These are phyloP conservation scores for Macadamia integrifolia DNA, from an alignment of 164 flowering plant genomes.

Conservation along the genomic window DNA sequence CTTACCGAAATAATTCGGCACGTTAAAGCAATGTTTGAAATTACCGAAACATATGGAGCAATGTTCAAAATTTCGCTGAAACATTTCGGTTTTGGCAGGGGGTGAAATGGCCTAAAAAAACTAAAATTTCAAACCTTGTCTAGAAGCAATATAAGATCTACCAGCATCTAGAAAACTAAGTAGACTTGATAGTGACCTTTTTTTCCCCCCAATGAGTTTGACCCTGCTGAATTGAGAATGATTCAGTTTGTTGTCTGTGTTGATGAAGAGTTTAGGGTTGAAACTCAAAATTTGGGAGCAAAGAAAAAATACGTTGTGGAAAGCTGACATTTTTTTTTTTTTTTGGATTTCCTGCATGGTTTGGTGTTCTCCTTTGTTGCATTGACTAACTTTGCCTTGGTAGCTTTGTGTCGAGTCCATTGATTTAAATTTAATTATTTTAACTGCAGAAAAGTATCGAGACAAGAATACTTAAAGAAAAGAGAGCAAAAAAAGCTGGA, in stretches of 20 bases:
- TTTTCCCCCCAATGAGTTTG: neutral
- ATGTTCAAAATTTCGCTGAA: too few species aligned
- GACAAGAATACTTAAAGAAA: conserved; percentile 90
- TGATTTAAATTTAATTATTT: conserved; percentile 6
- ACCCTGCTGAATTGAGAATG: neutral
- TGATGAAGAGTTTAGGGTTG: neutral
- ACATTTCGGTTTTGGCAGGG: too few species aligned
- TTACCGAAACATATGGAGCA: too few species aligned
- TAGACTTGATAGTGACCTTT: neutral
- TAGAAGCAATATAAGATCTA: neutral
- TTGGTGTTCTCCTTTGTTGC: neutral
- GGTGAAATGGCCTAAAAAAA: too few species aligned
- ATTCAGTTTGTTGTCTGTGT: neutral
- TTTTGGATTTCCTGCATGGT: neutral
- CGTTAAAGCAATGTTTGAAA: too few species aligned
- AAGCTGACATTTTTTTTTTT: neutral
- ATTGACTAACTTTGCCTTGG: neutral
- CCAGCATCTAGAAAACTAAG: neutral
- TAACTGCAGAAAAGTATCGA: conserved; percentile 68
- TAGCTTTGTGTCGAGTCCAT: too few species aligned
- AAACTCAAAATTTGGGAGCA: neutral
- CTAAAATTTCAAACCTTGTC: neutral
- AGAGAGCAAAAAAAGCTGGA: conserved; percentile 95
- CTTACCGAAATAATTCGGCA: too few species aligned
- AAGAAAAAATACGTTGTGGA: neutral